phyloP scores from a whole-genome alignment of 495 filamentous ascomycete genomes.

The Penicillium cinerascens region DNA sequence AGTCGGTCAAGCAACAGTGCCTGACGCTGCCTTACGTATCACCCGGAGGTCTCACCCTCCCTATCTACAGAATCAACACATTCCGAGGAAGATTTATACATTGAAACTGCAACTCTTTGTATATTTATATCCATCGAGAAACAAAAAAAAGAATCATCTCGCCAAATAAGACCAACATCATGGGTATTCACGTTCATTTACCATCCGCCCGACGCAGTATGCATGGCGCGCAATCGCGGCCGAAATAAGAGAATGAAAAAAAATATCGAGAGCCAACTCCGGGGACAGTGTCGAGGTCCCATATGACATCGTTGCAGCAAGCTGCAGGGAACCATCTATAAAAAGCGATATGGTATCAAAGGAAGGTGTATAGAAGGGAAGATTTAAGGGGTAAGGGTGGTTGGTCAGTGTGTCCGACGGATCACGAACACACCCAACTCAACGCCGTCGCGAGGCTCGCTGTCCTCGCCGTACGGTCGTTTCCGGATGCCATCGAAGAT shows the following conservation, averaged over 20 bases:
- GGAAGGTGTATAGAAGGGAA: conserved; percentile 13
- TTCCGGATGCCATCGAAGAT: conserved; percentile 60
- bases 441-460: conserved; percentile 46
- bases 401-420: conserved; percentile 41
- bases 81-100: conserved; percentile 5
- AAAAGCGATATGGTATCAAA: conserved; percentile 18
- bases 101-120: conserved; percentile 4
- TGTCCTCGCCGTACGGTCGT: conserved; percentile 43
- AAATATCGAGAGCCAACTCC: conserved; percentile 14
- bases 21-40: conserved; percentile 2
- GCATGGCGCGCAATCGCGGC: conserved; percentile 16
- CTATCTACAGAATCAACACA: no score
- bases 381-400: background rate
- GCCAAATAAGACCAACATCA: conserved; percentile 29
- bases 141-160: conserved; percentile 23
- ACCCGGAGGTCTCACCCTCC: no score
- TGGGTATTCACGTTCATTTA: conserved; percentile 37
- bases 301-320: conserved; percentile 18
- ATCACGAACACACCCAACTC: conserved; percentile 65
- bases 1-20: conserved; percentile 7
- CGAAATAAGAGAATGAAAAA: conserved; percentile 11
- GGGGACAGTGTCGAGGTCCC: conserved; percentile 18
- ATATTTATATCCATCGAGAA: conserved; percentile 20
- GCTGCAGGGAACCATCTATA: conserved; percentile 15
- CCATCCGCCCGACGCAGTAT: conserved; percentile 22